Percentiles rank a stretch among this genome's conserved stretches.
Conservation (phyloP, 768 basidiomycete genomes). For the Lactarius indigo region DNA sequence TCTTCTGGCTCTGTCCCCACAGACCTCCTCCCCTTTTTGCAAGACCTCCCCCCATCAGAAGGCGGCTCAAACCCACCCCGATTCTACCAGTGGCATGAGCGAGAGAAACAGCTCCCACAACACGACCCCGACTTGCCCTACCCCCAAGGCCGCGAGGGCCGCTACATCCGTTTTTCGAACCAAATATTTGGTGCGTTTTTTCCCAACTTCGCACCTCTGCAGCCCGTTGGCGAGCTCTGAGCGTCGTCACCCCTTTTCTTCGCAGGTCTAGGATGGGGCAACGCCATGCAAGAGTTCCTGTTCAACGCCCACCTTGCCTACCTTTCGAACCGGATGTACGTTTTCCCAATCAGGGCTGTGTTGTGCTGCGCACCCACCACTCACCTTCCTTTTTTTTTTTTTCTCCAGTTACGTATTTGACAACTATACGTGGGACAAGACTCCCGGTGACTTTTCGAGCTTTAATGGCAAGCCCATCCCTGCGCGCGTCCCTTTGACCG, state of each 20-base stretch:
- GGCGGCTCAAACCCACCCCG: slow-evolving; percentile 5
- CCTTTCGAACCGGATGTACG: slow-evolving; percentile 47
- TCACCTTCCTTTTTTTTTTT: not conserved
- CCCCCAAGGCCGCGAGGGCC: slow-evolving; percentile 22
- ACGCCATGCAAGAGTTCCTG: slow-evolving; percentile 55
- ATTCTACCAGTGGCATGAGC: slow-evolving; percentile 14
- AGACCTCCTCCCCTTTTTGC: not conserved
- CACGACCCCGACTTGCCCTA: slow-evolving; percentile 12
- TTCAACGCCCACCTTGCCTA: slow-evolving; percentile 50
- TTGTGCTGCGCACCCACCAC: not conserved
- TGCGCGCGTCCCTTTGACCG: slow-evolving; percentile 51
- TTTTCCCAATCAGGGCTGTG: not conserved
- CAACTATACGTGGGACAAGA: slow-evolving; percentile 53
- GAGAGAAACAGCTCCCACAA: slow-evolving; percentile 19
- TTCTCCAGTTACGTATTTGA: slow-evolving; percentile 46
- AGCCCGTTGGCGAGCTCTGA: not conserved
- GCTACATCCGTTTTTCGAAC: slow-evolving; percentile 22
- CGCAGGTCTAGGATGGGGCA: slow-evolving; percentile 57
- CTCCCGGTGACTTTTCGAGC: slow-evolving; percentile 36
- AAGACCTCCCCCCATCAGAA: slow-evolving; percentile 6
- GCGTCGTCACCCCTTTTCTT: not conserved
- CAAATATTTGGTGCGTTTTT: slow-evolving; percentile 15
- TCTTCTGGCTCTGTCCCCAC: too few species aligned
- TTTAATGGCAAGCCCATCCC: slow-evolving; percentile 52
- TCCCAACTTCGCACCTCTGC: not conserved